These are phyloP conservation scores for Xerocomus minutiporus DNA, from an alignment of 1,284 basidiomycete genomes.

Conservation along the genomic window DNA sequence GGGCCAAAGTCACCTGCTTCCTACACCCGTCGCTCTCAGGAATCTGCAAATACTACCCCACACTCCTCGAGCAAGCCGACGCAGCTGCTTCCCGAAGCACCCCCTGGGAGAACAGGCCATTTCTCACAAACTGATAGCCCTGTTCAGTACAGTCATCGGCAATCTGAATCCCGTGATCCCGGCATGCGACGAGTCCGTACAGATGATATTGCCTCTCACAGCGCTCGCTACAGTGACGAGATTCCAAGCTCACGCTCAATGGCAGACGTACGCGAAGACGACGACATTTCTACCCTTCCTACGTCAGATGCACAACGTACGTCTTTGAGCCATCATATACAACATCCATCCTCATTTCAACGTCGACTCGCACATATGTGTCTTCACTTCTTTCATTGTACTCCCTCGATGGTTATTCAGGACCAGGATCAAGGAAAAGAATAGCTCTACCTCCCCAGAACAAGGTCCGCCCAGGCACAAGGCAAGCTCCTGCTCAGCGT, in stretches of 20 bases:
- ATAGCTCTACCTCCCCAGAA: constrained; percentile 37
- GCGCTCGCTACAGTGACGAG: constrained; percentile 18
- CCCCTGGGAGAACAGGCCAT: constrained; percentile 17
- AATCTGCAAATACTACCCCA: constrained; percentile 10
- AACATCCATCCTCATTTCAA: constrained; percentile 30
- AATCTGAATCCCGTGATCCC: constrained; percentile 13
- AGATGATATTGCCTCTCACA: constrained; percentile 15
- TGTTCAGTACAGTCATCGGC: constrained; percentile 11
- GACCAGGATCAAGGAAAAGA: constrained; percentile 30
- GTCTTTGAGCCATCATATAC: constrained; percentile 36
- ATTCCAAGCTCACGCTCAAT: constrained; percentile 15
- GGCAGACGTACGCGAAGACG: constrained; percentile 18
- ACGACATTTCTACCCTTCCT: constrained; percentile 17
- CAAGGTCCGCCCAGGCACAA: constrained; percentile 27
- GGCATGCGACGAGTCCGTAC: constrained; percentile 16
- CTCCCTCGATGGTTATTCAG: constrained; percentile 19
- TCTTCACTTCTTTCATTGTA: constrained; percentile 12
- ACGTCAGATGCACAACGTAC: constrained; percentile 38
- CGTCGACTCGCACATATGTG: constrained; percentile 24
- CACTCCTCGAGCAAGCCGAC: constrained; percentile 17
- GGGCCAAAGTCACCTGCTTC: constrained; percentile 47
- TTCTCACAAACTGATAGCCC: constrained; percentile 23
- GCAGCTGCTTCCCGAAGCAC: constrained; percentile 15
- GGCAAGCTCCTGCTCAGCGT: constrained; percentile 14
- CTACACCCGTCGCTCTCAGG: constrained; percentile 27